Base-by-base conservation (phyloP, 2,329 filamentous ascomycete genomes). In the Aspergillus novoparasiticus region DNA sequence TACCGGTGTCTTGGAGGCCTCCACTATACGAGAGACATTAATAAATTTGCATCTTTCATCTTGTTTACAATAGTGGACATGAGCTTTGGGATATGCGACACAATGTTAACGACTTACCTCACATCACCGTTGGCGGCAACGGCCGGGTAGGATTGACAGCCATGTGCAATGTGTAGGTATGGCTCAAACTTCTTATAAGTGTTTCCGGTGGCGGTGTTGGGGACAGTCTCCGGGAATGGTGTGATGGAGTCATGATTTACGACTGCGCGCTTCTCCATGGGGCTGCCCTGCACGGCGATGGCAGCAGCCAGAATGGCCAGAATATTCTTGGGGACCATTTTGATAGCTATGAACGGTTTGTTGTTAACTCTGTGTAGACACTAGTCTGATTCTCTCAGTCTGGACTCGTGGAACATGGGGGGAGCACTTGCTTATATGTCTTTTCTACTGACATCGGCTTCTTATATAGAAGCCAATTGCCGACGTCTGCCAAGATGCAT, bases 101-200 rank as follows among this genome's bases (percentile, higher is more conserved):
- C 3, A 12, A 19, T n/a, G 10, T 12, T 2, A 9, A 39, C 8
- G 6, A 39, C 57, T 41, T 32, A 34, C 57, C 57, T 59, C 32
- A 28, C 26, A 41, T 59, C 57, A 14, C 57, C 57, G 57, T 59
- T 59, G 9, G 32, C 57, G 14, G 57, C 45, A n/a, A 59, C 57
- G 9, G 57, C 57, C 2, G 57, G 57, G 57, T 59, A 59, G n/a
- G 57, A 53, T n/a, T 59, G 57, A n/a, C 57, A 59, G 28, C 57
- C 57, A 11, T 59, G 57, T 12, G 57, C 57, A 51, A 59, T 59
- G 21, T 59, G 57, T 5, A 59, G 57, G 9, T 28, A 59, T 6
- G 57, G 57, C 57, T 50, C 45, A 9, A 59, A 53, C 23, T 26
- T 59, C 46, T 59, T 59, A 32, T 26, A 59, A 1, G 45, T 16